Evolutionary conservation across 75 land plant genomes (phyloP).

Genomic region (Sequoia sempervirens): DNA sequence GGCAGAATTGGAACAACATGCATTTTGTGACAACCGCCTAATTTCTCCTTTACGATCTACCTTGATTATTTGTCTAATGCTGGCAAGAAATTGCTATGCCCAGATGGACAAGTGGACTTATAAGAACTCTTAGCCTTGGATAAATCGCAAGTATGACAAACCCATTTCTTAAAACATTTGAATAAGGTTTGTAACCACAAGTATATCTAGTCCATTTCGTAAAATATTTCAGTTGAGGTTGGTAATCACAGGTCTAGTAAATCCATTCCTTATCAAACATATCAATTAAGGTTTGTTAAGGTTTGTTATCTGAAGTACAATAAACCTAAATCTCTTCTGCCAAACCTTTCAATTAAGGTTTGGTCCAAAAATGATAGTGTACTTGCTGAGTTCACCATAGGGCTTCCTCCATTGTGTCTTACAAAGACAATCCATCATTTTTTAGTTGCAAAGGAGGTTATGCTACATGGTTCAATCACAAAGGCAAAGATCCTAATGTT

Average conservation of each 20-base stretch:
- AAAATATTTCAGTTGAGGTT: not conserved
- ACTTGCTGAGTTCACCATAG: constrained; percentile 54
- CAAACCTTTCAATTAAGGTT: not conserved
- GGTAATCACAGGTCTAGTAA: not conserved
- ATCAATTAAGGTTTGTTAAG: not conserved
- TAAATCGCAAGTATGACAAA: constrained; percentile 23
- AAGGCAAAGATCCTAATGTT: constrained; percentile 34
- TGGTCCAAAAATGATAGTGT: not conserved
- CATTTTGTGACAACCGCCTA: constrained; percentile 43
- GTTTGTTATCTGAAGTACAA: not conserved
- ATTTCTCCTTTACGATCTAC: constrained; percentile 32
- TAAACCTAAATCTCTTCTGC: not conserved
- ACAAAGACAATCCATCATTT: constrained; percentile 34
- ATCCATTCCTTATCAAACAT: too few species aligned
- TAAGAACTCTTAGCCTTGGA: constrained; percentile 25
- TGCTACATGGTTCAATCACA: constrained; percentile 56
- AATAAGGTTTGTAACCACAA: not conserved
- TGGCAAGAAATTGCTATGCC: constrained; percentile 21
- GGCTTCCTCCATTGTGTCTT: constrained; percentile 72
- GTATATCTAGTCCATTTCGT: not conserved
- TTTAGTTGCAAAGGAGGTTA: constrained; percentile 78
- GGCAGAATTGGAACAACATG: constrained; percentile 48
- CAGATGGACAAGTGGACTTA: constrained; percentile 10
- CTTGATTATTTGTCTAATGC: constrained; percentile 28
- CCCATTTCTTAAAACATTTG: not conserved